Conservation (phyloP, 73 alveolate genomes). For the Paramecium primaurelia region DNA sequence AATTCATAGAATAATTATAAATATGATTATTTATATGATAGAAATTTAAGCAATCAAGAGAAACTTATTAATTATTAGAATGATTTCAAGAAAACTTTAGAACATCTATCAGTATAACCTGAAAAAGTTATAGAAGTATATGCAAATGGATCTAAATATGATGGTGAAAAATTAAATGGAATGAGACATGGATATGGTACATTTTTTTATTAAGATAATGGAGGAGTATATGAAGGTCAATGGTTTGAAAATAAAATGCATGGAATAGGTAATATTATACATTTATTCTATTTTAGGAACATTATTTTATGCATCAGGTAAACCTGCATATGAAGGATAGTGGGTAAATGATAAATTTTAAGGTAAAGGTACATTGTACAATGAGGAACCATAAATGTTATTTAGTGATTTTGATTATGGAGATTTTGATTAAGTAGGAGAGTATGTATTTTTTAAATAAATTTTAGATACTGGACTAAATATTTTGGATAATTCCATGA, state of each 20-base stretch:
- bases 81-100: not conserved
- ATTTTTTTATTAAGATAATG: conserved; percentile 60
- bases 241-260: conserved; percentile 59
- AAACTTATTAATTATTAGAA: not conserved
- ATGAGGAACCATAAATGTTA: conserved; percentile 51
- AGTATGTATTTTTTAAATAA: not conserved
- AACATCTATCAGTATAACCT: not conserved
- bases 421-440: conserved; percentile 59
- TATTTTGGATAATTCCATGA: conserved; percentile 51
- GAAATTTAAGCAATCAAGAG: not conserved
- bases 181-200: conserved; percentile 62
- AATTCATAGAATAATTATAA: not conserved
- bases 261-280: conserved; percentile 27
- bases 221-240: conserved; percentile 56
- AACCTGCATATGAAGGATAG: conserved; percentile 61
- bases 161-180: conserved; percentile 59
- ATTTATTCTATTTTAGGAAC: not conserved
- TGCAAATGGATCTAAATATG: conserved; percentile 49
- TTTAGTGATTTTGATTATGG: conserved; percentile 49
- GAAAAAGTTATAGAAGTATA: conserved; percentile 54
- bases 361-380: conserved; percentile 59
- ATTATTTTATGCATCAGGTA: conserved; percentile 47
- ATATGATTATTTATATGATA: conserved; percentile 29
- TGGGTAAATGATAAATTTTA: conserved; percentile 63
- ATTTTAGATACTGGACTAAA: conserved; percentile 14